Evolutionary conservation across 1,139 yeast genomes (phyloP).

Genomic region (Arxiozyma slooffiae): DNA sequence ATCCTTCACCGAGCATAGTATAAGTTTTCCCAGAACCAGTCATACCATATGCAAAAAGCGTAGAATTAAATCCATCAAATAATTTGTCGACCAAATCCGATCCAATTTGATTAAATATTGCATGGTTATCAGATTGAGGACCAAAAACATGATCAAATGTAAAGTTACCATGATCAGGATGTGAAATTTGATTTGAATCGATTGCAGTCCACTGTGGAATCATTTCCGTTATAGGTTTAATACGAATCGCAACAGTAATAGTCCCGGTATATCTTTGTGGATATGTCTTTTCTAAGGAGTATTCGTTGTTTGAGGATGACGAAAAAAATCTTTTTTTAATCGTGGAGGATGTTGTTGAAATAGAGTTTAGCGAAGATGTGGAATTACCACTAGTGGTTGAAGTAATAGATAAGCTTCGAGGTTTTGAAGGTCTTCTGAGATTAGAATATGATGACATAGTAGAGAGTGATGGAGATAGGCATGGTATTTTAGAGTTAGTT

Average conservation of each 20-base stretch:
- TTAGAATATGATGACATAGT: slow-evolving; percentile 14
- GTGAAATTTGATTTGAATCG: slow-evolving; percentile 31
- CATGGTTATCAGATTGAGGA: slow-evolving; percentile 42
- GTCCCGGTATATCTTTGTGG: slow-evolving; percentile 30
- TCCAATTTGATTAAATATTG: slow-evolving; percentile 56
- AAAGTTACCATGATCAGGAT: slow-evolving; percentile 48
- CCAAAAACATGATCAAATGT: slow-evolving; percentile 70
- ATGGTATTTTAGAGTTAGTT: slow-evolving; percentile 1
- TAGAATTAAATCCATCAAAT: slow-evolving; percentile 75
- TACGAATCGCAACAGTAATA: slow-evolving; percentile 33
- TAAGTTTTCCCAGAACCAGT: slow-evolving; percentile 94
- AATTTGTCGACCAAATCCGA: slow-evolving; percentile 54
- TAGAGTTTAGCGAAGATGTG: slow-evolving; percentile 9
- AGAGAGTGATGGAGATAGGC: not conserved
- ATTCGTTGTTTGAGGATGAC: not conserved
- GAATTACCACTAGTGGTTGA: slow-evolving; percentile 13
- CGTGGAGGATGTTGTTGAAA: slow-evolving; percentile 10
- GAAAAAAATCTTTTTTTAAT: slow-evolving; percentile 4
- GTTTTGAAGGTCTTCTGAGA: slow-evolving; percentile 12
- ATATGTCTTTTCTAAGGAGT: not conserved
- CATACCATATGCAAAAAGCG: slow-evolving; percentile 90
- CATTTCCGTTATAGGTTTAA: slow-evolving; percentile 29
- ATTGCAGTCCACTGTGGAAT: slow-evolving; percentile 17
- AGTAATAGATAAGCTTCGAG: slow-evolving; percentile 13
- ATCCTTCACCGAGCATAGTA: slow-evolving; percentile 57